Evolutionary conservation across 768 basidiomycete species (phyloP).

Genomic region (Auricularia cornea): DNA sequence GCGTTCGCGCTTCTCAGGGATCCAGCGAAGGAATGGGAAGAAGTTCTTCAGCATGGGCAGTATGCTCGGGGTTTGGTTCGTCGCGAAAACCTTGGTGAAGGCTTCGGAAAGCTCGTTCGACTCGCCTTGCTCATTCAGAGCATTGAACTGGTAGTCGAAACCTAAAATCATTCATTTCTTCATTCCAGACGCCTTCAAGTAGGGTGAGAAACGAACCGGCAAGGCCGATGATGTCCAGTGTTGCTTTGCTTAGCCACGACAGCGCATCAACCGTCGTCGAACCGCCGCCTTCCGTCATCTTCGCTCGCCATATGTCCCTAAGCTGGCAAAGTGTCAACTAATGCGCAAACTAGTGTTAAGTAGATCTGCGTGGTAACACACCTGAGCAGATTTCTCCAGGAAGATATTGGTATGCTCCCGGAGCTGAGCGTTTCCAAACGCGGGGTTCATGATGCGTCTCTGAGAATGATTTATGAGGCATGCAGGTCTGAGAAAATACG

Average conservation of each 20-base stretch:
- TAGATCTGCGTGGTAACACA: too few relatives aligned
- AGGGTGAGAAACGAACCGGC: conserved; percentile 16
- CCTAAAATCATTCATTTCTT: too few relatives aligned
- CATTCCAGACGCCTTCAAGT: too few relatives aligned
- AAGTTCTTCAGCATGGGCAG: conserved; percentile 10
- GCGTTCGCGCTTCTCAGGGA: conserved; percentile 13
- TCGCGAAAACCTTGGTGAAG: conserved; percentile 19
- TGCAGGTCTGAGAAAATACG: not conserved
- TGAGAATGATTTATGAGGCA: not conserved
- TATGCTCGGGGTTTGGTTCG: conserved; percentile 1
- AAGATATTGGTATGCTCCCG: conserved; percentile 51
- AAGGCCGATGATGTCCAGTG: conserved; percentile 17
- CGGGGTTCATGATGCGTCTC: conserved; percentile 40
- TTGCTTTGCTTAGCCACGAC: conserved; percentile 10
- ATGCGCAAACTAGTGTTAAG: too few relatives aligned
- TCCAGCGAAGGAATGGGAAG: conserved; percentile 16
- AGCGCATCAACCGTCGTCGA: conserved; percentile 2
- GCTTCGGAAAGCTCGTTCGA: conserved; percentile 25
- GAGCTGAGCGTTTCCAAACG: conserved; percentile 54
- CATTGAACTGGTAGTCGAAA: conserved; percentile 28
- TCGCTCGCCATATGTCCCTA: conserved; percentile 4
- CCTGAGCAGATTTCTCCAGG: conserved; percentile 45
- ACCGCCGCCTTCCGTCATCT: not conserved
- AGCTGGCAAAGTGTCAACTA: not conserved
- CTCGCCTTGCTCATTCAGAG: conserved; percentile 18